phyloP scores from a whole-genome alignment of 345 rosid species.

The Tarenaya hassleriana region DNA sequence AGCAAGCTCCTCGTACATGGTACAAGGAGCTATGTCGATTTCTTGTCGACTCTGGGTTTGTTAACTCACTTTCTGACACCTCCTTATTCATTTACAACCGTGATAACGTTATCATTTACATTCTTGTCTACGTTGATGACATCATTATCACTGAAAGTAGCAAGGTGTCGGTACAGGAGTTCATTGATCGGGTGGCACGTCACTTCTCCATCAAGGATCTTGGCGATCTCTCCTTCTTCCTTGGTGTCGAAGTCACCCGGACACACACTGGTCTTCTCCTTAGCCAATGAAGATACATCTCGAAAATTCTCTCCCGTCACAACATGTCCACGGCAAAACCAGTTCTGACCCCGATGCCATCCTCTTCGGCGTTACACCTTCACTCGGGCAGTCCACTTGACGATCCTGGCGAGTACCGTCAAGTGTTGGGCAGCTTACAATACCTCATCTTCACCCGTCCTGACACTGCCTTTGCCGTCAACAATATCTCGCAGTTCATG shows the following conservation, averaged over 20 bases:
- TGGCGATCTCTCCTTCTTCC: neutral
- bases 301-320: neutral
- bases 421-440: no score
- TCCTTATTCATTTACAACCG: neutral
- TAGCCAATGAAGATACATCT: neutral
- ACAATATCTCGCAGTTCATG: no score
- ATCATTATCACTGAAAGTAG: neutral
- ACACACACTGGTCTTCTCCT: neutral
- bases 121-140: no score
- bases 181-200: neutral
- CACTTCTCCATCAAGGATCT: neutral
- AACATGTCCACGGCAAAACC: no score
- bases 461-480: no score
- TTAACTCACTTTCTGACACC: neutral
- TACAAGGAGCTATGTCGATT: neutral
- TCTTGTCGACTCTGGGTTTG: neutral
- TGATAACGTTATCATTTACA: no score
- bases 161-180: neutral
- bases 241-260: no score
- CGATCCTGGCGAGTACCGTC: no score
- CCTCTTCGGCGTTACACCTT: no score
- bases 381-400: no score
- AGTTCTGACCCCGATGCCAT: no score
- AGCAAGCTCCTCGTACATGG: neutral
- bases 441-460: no score